phyloP scores from a whole-genome alignment of 208 protist species.

The Leishmania tarentolae region DNA sequence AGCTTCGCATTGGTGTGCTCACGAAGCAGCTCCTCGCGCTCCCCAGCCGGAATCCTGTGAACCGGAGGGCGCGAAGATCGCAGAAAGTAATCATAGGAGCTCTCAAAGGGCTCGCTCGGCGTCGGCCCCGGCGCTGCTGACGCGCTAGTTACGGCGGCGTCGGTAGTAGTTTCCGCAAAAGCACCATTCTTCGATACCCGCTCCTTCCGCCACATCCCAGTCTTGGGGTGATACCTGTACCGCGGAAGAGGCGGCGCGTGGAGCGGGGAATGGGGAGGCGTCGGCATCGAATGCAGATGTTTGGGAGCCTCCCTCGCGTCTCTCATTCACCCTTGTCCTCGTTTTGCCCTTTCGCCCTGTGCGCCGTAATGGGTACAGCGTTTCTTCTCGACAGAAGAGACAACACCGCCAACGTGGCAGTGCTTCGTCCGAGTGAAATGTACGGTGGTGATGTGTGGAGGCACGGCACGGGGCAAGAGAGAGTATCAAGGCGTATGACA shows the following conservation, averaged over 20 bases:
- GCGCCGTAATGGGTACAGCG: not conserved
- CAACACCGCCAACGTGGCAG: not conserved
- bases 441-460: not conserved
- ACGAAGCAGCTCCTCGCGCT: slow-evolving; percentile 20
- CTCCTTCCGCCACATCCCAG: slow-evolving; percentile 45
- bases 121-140: not conserved
- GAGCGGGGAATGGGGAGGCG: slow-evolving; percentile 16
- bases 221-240: slow-evolving; percentile 44
- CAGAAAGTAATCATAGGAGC: slow-evolving; percentile 73
- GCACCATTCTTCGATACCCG: not conserved
- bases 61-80: slow-evolving; percentile 32
- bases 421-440: not conserved
- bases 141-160: not conserved
- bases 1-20: slow-evolving; percentile 30
- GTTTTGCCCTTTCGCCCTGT: not conserved
- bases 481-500: not conserved
- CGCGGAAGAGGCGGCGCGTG: slow-evolving; percentile 49
- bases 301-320: not conserved
- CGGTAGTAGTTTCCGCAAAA: not conserved
- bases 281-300: not conserved
- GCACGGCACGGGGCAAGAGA: not conserved
- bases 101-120: slow-evolving; percentile 34
- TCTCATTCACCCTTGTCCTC: not conserved
- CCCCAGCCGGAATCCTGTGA: slow-evolving; percentile 7
- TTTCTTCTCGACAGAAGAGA: not conserved